Percentiles rank a stretch among this genome's conserved stretches.
Conservation (phyloP, 2,329 filamentous ascomycete genomes). For the Phoma sp. region DNA sequence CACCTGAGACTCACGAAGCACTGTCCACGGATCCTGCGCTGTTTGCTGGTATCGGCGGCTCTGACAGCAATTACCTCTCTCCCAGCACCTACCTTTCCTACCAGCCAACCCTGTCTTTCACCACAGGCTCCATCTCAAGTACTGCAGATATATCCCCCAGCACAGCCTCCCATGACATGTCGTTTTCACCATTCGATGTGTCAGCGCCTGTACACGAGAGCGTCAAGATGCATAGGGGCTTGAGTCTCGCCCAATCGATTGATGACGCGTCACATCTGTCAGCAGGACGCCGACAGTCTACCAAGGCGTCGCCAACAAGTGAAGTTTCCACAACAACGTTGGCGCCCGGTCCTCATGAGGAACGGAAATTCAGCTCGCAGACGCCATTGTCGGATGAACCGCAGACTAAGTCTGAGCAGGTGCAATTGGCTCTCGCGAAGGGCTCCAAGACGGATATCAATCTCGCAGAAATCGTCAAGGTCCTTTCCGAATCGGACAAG, state of each 20-base stretch:
- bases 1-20: neutral
- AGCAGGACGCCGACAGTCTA: neutral
- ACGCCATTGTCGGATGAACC: constrained; percentile 12
- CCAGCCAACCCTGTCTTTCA: neutral
- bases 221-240: neutral
- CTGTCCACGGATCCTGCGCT: constrained; percentile 30
- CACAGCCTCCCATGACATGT: neutral
- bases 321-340: neutral
- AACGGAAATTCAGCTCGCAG: neutral
- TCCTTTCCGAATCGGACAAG: neutral
- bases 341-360: too few relatives aligned
- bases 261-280: neutral
- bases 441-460: constrained; percentile 29
- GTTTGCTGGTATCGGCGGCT: constrained; percentile 36
- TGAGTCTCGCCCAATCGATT: neutral
- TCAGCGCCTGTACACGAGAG: neutral
- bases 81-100: neutral
- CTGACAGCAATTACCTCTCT: neutral
- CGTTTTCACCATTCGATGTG: neutral
- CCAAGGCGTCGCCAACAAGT: neutral
- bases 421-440: constrained; percentile 28
- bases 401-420: constrained; percentile 43
- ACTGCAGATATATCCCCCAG: neutral
- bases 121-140: neutral
- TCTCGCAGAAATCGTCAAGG: constrained; percentile 16